Conservation (phyloP, 495 filamentous ascomycete species). For the Cladorrhinum samala region DNA sequence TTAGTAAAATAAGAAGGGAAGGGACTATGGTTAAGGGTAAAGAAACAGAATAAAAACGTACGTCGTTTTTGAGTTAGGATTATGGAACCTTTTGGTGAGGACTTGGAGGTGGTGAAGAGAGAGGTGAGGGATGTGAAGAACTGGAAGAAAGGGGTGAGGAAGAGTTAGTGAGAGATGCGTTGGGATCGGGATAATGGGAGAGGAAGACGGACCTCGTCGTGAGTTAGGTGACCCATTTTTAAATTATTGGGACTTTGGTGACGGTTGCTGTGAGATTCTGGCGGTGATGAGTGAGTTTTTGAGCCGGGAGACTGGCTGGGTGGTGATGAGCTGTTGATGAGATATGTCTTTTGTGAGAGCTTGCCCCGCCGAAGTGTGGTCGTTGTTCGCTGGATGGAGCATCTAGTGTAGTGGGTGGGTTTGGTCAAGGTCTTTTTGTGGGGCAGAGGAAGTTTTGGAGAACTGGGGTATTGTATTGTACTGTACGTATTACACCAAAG, state of each 20-base stretch:
- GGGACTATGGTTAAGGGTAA: conserved; percentile 10
- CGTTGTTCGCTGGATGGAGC: conserved; percentile 8
- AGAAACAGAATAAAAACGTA: conserved; percentile 30
- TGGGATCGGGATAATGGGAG: conserved; percentile 2
- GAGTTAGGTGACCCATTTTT: conserved; percentile 48
- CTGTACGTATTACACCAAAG: neutral
- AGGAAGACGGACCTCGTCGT: conserved; percentile 59
- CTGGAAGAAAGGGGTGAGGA: too few relatives aligned
- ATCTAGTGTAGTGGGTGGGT: neutral
- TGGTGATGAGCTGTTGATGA: neutral
- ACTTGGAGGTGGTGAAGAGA: conserved; percentile 64
- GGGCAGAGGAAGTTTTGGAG: too few relatives aligned
- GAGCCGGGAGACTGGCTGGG: neutral
- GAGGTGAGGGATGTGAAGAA: conserved; percentile 76
- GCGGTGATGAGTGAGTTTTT: conserved; percentile 2
- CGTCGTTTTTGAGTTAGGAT: conserved; percentile 80
- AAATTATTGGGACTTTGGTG: neutral
- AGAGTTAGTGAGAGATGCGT: conserved; percentile 11
- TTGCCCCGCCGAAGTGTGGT: conserved; percentile 10
- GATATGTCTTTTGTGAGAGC: neutral
- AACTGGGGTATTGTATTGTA: neutral
- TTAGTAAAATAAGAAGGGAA: conserved; percentile 1
- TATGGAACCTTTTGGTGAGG: conserved; percentile 68
- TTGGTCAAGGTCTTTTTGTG: neutral
- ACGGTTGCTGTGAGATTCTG: neutral